A percentile compares a stretch with the other conserved stretches of the same genome.
Evolutionary conservation across 495 filamentous ascomycete species (phyloP).

Genomic region (Podospora appendiculata): DNA sequence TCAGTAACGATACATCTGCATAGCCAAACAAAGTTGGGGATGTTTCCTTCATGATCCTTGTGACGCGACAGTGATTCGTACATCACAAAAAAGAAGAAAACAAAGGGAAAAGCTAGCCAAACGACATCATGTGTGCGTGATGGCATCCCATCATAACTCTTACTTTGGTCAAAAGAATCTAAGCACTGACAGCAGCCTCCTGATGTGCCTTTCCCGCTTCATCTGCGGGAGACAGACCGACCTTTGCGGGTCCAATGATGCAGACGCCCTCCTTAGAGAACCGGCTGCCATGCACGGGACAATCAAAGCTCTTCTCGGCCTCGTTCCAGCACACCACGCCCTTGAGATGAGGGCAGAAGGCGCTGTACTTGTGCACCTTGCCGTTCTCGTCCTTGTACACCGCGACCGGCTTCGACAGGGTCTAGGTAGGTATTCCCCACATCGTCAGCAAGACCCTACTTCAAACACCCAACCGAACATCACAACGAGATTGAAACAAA

Average conservation of each 20-base stretch:
- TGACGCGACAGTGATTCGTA: no score
- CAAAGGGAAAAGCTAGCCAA: no score
- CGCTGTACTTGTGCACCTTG: slow-evolving; percentile 39
- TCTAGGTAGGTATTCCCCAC: slow-evolving; percentile 1
- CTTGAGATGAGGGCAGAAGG: slow-evolving; percentile 49
- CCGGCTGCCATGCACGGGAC: slow-evolving; percentile 46
- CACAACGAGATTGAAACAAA: not conserved
- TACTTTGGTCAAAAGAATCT: slow-evolving; percentile 4
- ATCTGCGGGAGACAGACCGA: slow-evolving; percentile 18
- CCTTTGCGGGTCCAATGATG: slow-evolving; percentile 43
- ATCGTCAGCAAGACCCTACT: not conserved
- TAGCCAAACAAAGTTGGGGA: no score
- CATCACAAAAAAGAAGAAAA: no score
- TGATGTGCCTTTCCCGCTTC: slow-evolving; percentile 6
- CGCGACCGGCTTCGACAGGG: slow-evolving; percentile 34
- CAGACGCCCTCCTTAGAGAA: slow-evolving; percentile 46
- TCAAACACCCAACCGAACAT: no score
- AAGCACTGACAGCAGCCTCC: slow-evolving; percentile 3
- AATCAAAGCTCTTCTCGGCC: slow-evolving; percentile 49
- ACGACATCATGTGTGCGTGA: no score
- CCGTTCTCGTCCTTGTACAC: slow-evolving; percentile 52
- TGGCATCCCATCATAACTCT: no score
- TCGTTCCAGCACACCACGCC: slow-evolving; percentile 50
- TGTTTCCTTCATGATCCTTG: no score
- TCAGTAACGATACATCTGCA: no score